Evolutionary conservation across 2,329 filamentous ascomycete species (phyloP).

Genomic region (Sordariomycetes sp.): DNA sequence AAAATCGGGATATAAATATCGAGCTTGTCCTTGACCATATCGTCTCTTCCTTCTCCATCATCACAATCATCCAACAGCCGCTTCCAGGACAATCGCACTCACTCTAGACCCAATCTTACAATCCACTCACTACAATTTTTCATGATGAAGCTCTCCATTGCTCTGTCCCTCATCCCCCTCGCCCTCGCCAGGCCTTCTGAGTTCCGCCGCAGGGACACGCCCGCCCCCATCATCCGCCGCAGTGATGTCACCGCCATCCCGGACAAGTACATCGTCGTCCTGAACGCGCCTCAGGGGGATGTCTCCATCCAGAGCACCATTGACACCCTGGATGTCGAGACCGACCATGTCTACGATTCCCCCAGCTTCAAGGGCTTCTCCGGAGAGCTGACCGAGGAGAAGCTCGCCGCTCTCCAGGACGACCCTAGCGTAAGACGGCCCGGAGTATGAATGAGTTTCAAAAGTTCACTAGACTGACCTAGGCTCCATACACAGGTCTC

Average conservation of each 20-base stretch:
- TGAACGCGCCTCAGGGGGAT: conserved; percentile 8
- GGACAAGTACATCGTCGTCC: conserved; percentile 12
- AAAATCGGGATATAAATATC: not conserved
- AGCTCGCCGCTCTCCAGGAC: conserved; percentile 8
- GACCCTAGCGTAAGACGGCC: not conserved
- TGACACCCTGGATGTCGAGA: conserved; percentile 6
- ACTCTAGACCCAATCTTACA: not conserved
- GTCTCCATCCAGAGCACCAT: conserved; percentile 6
- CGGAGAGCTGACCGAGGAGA: conserved; percentile 5
- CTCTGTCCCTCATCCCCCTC: conserved; percentile 5
- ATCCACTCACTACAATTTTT: not conserved
- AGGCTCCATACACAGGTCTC: conserved; percentile 18
- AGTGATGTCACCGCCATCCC: conserved; percentile 8
- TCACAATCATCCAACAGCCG: not conserved
- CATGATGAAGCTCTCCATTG: not conserved
- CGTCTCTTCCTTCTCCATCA: not conserved
- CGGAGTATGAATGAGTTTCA: not conserved
- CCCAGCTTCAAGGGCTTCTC: conserved; percentile 11
- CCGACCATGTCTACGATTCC: conserved; percentile 8
- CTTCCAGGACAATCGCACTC: not conserved
- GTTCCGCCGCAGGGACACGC: conserved; percentile 8
- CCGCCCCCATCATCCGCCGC: conserved; percentile 8
- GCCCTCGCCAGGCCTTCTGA: conserved; percentile 2
- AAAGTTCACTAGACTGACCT: not conserved
- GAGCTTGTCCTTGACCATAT: not conserved